phyloP scores from a whole-genome alignment of 2,329 filamentous ascomycete genomes.

The Didymosphaeria variabile region DNA sequence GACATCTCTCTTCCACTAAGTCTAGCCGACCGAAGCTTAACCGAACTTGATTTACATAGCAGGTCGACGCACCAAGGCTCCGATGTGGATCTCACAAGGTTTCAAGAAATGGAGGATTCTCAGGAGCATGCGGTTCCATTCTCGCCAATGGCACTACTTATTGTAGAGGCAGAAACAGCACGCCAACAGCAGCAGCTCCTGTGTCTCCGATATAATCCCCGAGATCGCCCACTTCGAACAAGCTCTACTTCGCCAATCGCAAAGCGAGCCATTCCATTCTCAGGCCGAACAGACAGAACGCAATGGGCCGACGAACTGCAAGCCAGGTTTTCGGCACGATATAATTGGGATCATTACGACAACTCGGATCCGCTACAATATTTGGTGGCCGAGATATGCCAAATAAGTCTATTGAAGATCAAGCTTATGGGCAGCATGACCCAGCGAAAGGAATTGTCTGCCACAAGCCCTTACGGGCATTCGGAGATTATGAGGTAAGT shows the following conservation, averaged over 20 bases:
- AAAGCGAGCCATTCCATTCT: conserved; percentile 12
- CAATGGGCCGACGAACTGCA: conserved; percentile 23
- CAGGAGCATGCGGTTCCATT: conserved; percentile 27
- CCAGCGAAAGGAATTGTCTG: conserved; percentile 22
- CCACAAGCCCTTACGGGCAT: conserved; percentile 10
- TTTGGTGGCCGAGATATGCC: conserved; percentile 21
- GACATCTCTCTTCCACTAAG: conserved; percentile 76
- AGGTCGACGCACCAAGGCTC: conserved; percentile 6
- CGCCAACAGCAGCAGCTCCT: conserved; percentile 26
- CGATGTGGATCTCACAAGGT: conserved; percentile 16
- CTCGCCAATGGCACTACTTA: conserved; percentile 26
- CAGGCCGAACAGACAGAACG: conserved; percentile 15
- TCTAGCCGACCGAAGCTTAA: conserved; percentile 69
- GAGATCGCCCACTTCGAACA: conserved; percentile 22
- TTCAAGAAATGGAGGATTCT: conserved; percentile 24
- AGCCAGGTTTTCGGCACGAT: conserved; percentile 19
- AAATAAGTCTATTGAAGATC: conserved; percentile 26
- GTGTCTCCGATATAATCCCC: conserved; percentile 22
- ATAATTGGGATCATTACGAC: conserved; percentile 19
- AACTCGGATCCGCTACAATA: conserved; percentile 24
- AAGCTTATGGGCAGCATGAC: conserved; percentile 24
- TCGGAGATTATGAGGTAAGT: conserved; percentile 24
- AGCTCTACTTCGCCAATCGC: conserved; percentile 15
- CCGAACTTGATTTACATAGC: conserved; percentile 24
- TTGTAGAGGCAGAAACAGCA: conserved; percentile 29